These are phyloP conservation scores for Rhizomucor miehei DNA, from an alignment of 371 early-diverging fungal species.

Conservation along the genomic window DNA sequence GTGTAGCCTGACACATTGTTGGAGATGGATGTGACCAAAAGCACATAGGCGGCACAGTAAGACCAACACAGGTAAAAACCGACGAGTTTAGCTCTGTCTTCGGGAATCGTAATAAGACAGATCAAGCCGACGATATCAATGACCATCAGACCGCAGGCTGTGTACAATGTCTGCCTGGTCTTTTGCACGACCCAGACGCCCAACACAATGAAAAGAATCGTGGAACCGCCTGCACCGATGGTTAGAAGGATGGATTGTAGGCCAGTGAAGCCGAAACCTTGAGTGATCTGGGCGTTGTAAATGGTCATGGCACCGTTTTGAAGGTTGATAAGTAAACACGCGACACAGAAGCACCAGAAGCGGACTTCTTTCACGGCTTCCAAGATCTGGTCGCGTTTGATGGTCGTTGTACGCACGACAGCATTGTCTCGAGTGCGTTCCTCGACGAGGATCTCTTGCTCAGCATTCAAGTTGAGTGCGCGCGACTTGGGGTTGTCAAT, in stretches of 20 bases:
- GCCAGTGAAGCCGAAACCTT: constrained; percentile 31
- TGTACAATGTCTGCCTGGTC: constrained; percentile 24
- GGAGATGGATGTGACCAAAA: constrained; percentile 22
- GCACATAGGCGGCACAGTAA: constrained; percentile 25
- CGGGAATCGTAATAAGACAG: constrained; percentile 27
- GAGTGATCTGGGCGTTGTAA: constrained; percentile 28
- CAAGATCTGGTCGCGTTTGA: constrained; percentile 31
- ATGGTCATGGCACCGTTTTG: constrained; percentile 38
- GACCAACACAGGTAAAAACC: constrained; percentile 29
- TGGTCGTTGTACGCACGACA: constrained; percentile 25
- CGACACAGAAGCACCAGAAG: constrained; percentile 30
- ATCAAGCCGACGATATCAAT: constrained; percentile 32
- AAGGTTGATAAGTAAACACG: constrained; percentile 29
- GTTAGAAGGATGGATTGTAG: constrained; percentile 26
- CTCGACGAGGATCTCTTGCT: constrained; percentile 35
- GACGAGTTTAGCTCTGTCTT: constrained; percentile 20
- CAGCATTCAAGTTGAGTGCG: constrained; percentile 25
- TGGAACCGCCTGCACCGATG: constrained; percentile 25
- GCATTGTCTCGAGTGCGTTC: constrained; percentile 37
- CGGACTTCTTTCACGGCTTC: constrained; percentile 36
- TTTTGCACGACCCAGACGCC: constrained; percentile 17
- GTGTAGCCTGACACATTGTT: constrained; percentile 23
- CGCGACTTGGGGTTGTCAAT: constrained; percentile 34
- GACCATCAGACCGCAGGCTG: constrained; percentile 20
- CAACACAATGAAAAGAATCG: constrained; percentile 25